Base-by-base conservation (phyloP, 306 rosid species). In the Pachyrhizus erosus region DNA sequence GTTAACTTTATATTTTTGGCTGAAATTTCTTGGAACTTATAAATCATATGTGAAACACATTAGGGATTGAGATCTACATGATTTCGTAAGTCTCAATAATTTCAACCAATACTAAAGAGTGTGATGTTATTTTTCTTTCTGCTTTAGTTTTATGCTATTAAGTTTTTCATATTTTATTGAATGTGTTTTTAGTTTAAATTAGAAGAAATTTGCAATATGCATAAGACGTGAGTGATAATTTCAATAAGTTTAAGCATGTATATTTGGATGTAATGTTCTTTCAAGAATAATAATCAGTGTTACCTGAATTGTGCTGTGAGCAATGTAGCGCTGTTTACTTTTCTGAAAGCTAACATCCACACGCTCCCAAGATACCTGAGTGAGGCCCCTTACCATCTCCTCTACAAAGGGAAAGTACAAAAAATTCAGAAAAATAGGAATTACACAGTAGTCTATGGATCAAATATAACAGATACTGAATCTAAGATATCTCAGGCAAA, bases 281-380 rank as follows among this genome's bases (percentile, higher is more conserved):
- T 57, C 15, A 21, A 57, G 12, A 23, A 57, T 9, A 34, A 72
- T 49, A 71, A 64, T 49, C 8, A 23, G 66, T 57, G 37, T 89
- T 84, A 86, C 98, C 99, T 96, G 99, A 86, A 96, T 96, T 58
- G 99, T 96, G 86, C 84, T 92, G 86, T 96, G 99, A 80, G 99
- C 99, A 86, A 92, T 45, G 42, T 84, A 93, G 69, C 96, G 85
- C 82, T 92, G 98, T 84, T 73, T 86, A 87, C 98, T 96, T 66
- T 89, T 92, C 7, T 76, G 91, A 85, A 96, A 96, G 86, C 99
- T 96, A 72, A 96, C 98, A 88, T 96, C 97, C 58, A 96, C 97
- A 51, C 99, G 96, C 82, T 90, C 97, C 99, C 99, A 96, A 17
- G 90, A 89, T 71, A 93, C 97, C 83, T 83, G 91, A 49, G 89